Percentiles rank a stretch among this genome's conserved stretches.
Conservation (phyloP, 2,329 filamentous ascomycete species). For the Lasiodiplodia sp. region DNA sequence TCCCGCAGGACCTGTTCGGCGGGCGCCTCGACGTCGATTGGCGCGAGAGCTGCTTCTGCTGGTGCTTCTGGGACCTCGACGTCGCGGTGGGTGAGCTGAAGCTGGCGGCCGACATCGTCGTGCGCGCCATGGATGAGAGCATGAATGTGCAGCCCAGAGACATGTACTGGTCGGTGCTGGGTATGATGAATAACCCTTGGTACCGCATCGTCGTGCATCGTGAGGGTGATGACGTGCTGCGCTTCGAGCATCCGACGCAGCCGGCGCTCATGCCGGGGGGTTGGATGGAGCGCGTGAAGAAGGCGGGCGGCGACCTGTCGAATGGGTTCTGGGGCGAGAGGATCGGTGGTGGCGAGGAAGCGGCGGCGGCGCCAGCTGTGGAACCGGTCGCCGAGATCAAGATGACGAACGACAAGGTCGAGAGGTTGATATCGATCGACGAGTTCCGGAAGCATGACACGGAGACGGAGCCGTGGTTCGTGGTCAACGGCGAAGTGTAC, state of each 20-base stretch:
- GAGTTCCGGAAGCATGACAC: constrained; percentile 74
- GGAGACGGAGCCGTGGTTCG: constrained; percentile 79
- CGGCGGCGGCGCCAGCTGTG: constrained; percentile 47
- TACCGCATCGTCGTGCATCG: constrained; percentile 80
- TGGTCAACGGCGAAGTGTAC: constrained; percentile 87
- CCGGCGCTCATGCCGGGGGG: constrained; percentile 79
- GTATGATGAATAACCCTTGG: constrained; percentile 99
- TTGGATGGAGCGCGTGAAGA: constrained; percentile 94
- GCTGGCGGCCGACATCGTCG: constrained; percentile 74
- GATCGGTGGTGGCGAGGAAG: constrained; percentile 60
- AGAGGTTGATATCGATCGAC: constrained; percentile 70
- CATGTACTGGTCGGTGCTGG: constrained; percentile 94
- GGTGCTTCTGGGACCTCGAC: constrained; percentile 88
- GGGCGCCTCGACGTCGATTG: constrained; percentile 81
- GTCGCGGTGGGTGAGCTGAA: constrained; percentile 69
- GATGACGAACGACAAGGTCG: constrained; percentile 76
- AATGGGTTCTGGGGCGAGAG: constrained; percentile 89
- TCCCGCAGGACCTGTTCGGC: constrained; percentile 73
- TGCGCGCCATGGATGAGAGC: constrained; percentile 88
- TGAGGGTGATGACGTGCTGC: constrained; percentile 66
- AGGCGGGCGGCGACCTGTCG: constrained; percentile 76
- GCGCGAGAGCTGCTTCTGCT: constrained; percentile 85
- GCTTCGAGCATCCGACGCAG: constrained; percentile 89
- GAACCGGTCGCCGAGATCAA: constrained; percentile 71
- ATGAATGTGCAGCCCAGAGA: constrained; percentile 88